Base-by-base conservation (phyloP, 192 early-diverging fungal genomes). In the Podila epigama region DNA sequence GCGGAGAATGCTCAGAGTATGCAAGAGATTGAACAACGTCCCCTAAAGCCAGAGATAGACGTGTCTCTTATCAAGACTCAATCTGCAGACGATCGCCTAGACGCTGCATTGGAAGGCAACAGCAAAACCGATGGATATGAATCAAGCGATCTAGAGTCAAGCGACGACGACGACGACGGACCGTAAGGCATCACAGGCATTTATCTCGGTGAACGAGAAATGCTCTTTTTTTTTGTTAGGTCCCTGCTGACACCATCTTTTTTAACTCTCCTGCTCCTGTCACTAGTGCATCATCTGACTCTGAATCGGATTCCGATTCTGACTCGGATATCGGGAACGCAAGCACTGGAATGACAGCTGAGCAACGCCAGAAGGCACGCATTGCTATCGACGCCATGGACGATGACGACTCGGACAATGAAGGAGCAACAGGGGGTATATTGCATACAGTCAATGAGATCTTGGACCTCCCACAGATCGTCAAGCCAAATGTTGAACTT, bases 381-480 rank as follows among this genome's bases (percentile, higher is more conserved):
- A 56, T 65, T 25, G 70, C 63, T 6, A 59, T 75, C 16, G 66
- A 68, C 13, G 61, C 50, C 16, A 70, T 70, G 61, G 65, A 85
- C 10, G 69, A 84, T 12, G 85, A 85, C 7, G 80, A 85, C 15
- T 66, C 68, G 2, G 59, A 41, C 34, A 22, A 22, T 3, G 71
- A 75, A 1, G 56, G 44, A 5, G 35, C 41, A n/a, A 58, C 58
- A 8, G 54, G 22, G 4, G 48, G 31, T 9, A 39, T 60, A 37
- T 53, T 88, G 18, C 69, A 71, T n/a, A 91, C 91, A 0, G 79
- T 82, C 22, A 83, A 94, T 68, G 92, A 94, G 68, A 66, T 92
- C 18, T 13, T 81, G 5, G 63, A 91, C 35, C 77, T 89, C 6
- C 66, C 69, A 25, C 61, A 58, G 25, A 75, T 88, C 10, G 48